Evolutionary conservation across 768 basidiomycete species (phyloP), one percentile per base, ranked within the genome.

Genomic region (Boletus bicolor): DNA sequence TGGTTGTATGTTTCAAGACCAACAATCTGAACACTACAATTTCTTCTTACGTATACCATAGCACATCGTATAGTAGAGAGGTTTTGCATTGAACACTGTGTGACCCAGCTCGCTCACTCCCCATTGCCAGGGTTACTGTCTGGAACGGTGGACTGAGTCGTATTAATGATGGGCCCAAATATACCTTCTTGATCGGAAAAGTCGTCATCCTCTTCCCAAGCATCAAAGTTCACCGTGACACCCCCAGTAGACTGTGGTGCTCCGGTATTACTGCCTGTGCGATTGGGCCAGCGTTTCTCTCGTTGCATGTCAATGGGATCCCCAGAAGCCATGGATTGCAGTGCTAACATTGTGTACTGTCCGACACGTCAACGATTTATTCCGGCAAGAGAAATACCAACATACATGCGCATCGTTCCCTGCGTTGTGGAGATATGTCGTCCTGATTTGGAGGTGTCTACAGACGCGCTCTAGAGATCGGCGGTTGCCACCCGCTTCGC

Each of bases 371-470:
- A 68, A 30, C 11, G 2, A 30, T 21, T 19, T 8, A 17, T 26
- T 32, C 14, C 12, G 7, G 30, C 17, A 8, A 35, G 7, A 49
- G 43, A 10, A 36, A 43, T 21, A 6, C 32, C 21, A 39, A 68
- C 84, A 41, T 62, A 92, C 91, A 67, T 87, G 79, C 1, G 91
- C 91, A 68, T 93, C 90, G 64, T 93, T 93, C 0, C 91, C 91
- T 1, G 89, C 91, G 64, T 94, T 95, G 76, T 93, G 93, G 54
- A 88, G 71, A 61, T 77, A 75, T 35, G 76, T 60, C 1, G 82
- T 80, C 0, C 72, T 59, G 48, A 92, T 76, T 48, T 83, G 79
- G 21, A 94, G 77, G 49, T 85, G 81, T 44, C 75, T 73, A 69
- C 86, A 89, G 32, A 84, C 77, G 38, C 82, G 80, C 57, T 81